Base-by-base conservation (phyloP, 306 rosid genomes). In the Oemleria cerasiformis region DNA sequence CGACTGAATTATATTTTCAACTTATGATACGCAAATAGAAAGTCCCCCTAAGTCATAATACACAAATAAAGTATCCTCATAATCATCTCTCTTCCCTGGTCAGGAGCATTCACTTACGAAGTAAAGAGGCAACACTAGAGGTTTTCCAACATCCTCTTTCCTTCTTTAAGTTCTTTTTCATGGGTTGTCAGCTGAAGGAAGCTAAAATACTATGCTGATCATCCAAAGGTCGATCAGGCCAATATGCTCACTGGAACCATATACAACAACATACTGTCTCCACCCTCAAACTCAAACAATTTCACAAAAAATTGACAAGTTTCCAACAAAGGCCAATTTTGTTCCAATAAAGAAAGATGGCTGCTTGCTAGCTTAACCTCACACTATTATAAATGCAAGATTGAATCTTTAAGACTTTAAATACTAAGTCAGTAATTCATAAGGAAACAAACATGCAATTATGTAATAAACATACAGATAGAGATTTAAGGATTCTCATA, bases 401-500 rank as follows among this genome's bases (percentile, higher is more conserved):
- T 5, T 34, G n/a, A 45, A 34, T n/a, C 15, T 15, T 10, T 5
- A 43, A 45, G 20, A 8, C 15, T 15, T 10, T 4, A 43, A 23
- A 68, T 0, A 56, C n/a, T 54, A 58, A 43, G 4, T 51, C 66
- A 34, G 70, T 38, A n/a, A 23, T 45, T 53, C 15, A 44, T 42
- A 20, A 44, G 38, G 36, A 30, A 17, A 9, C 1, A 8, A 3
- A n/a, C 41, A 41, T 20, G 9, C 0, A 43, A 1, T 3, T n/a
- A 16, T 5, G 3, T 48, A 1, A 30, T 1, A 34, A 19, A 10
- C 36, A 9, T 70, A 30, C 20, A 10, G 54, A 30, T 51, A 64
- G 47, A 60, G 34, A 14, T 25, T 73, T 19, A 36, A 25, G 64
- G 71, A 63, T 64, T 51, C 60, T 65, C 91, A 81, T 82, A 94